Conservation (phyloP, 2,329 filamentous ascomycete species). For the Grosmannia penicillata region DNA sequence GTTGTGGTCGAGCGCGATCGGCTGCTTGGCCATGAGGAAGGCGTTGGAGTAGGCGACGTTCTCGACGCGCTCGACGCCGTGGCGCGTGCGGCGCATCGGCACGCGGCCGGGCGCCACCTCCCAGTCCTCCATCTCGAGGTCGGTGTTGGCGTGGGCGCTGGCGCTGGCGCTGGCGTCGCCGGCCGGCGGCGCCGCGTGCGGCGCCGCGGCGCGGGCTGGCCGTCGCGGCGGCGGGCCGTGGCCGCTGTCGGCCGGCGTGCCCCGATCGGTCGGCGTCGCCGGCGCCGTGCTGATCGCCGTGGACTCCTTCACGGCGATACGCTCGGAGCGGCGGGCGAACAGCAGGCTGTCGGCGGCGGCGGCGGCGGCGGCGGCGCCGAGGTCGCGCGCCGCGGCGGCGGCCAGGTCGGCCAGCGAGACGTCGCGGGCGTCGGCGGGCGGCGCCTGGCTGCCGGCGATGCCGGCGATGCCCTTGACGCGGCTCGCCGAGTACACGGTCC, state of each 20-base stretch:
- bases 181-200: not conserved
- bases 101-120: conserved; percentile 20
- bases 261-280: no score
- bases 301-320: conserved; percentile 4
- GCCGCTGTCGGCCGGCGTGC: not conserved
- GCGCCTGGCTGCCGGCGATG: not conserved
- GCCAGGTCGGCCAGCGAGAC: not conserved
- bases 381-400: no score
- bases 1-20: conserved; percentile 13
- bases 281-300: no score
- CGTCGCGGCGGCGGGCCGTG: not conserved
- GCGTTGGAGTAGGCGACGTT: conserved; percentile 20
- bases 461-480: not conserved
- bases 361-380: not conserved
- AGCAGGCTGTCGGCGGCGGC: not conserved
- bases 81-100: conserved; percentile 3
- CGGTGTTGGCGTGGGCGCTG: not conserved
- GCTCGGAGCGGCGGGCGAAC: conserved; percentile 6
- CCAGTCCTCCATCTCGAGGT: conserved; percentile 22
- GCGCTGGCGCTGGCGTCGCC: not conserved
- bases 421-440: not conserved
- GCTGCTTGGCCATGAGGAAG: conserved; percentile 14
- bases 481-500: not conserved
- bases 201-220: no score
- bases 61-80: conserved; percentile 1